phyloP scores from a whole-genome alignment of 176 grass and related monocot species.

The Bothriochloa decipiens region DNA sequence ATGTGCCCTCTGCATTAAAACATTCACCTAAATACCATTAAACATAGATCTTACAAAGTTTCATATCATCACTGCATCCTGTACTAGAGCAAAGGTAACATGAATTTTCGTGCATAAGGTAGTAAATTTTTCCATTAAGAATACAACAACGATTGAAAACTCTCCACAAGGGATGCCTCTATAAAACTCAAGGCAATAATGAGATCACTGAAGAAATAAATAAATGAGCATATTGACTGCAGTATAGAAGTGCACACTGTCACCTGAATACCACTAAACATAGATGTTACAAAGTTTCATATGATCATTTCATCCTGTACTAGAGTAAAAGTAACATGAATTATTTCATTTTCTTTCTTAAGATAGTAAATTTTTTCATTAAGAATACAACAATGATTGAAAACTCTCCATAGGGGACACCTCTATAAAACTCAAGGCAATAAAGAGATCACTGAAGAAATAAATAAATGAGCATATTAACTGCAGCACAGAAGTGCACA shows the following conservation, averaged over 20 bases:
- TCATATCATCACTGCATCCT: background rate
- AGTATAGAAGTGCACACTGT: background rate
- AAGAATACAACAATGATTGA: background rate
- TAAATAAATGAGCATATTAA: background rate
- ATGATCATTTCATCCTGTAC: background rate
- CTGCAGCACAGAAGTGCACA: slow-evolving; percentile 3
- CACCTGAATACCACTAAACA: background rate
- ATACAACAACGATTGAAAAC: background rate
- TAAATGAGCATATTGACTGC: background rate
- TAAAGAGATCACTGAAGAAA: slow-evolving; percentile 3
- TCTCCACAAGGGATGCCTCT: background rate
- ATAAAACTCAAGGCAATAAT: background rate
- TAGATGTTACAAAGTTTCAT: background rate
- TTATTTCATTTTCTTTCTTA: background rate
- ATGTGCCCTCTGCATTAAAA: slow-evolving; percentile 88
- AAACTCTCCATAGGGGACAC: background rate
- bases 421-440: background rate
- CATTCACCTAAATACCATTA: slow-evolving; percentile 1
- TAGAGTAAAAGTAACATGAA: background rate
- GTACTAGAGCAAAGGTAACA: background rate
- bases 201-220: background rate
- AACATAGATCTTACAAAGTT: background rate
- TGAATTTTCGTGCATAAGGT: background rate
- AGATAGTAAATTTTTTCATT: slow-evolving; percentile 22
- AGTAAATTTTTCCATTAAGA: slow-evolving; percentile 20